Evolutionary conservation across 768 basidiomycete genomes (phyloP), one percentile per base, ranked within the genome.

Genomic region (Porphyrellus cyaneotinctus): DNA sequence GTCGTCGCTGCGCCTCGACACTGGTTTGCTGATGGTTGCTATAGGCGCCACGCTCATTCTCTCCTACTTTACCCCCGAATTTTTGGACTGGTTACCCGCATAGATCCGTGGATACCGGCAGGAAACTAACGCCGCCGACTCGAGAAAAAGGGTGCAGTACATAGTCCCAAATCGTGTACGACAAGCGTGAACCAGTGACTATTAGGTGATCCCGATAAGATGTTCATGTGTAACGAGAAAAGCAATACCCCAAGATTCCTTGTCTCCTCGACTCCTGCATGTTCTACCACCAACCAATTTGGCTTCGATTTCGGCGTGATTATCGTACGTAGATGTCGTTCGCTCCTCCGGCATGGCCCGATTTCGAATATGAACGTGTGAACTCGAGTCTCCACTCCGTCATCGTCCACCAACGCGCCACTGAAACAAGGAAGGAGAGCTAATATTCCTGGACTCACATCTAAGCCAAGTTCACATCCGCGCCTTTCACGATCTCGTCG

Each of bases 31-130:
- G 44, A 63, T 33, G 10, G n/a, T 54, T 35, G 41, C 20, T n/a
- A 4, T 64, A 91, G 92, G 92, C 7, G 91, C 90, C 38, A 92
- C 91, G 1, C 72, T 99, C 55, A 90, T 99, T 58, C 68, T 97
- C 56, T 87, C 86, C 6, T 99, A 99, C 75, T 99, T 99, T 63
- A 97, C 97, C 1, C 97, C 97, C 6, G 85, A 97, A 31, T 94
- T 98, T 72, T 77, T 99, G 57, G 89, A 97, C 48, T 93, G 91
- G 91, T 60, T 93, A 56, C 73, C 78, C 10, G 62, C 47, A 17
- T 68, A 64, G 47, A 44, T 30, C 7, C 2, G 15, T 28, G 41
- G 17, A 43, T 38, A n/a, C 18, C 6, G 10, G 13, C 23, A 43
- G 12, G 28, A 23, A 42, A 23, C 17, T 5, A 28, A 28, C 26